These are phyloP conservation scores for Lyophyllum shimeji DNA, from an alignment of 768 basidiomycete species.

Conservation along the genomic window DNA sequence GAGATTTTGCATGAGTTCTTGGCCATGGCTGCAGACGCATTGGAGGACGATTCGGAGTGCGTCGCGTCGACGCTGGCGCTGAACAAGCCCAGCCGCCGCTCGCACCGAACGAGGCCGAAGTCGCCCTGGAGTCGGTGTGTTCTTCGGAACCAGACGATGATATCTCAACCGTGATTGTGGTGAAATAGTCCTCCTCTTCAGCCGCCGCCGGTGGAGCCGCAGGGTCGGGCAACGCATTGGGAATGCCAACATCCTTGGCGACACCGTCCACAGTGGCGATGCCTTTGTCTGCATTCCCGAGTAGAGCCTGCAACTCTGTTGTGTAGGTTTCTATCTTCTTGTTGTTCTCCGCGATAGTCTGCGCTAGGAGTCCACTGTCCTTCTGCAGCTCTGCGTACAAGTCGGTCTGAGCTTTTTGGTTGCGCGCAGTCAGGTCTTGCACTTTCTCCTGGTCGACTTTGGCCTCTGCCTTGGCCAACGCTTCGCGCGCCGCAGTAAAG, in stretches of 20 bases:
- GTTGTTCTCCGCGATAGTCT: neutral
- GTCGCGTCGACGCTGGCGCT: neutral
- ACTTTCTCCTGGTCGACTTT: neutral
- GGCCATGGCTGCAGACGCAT: neutral
- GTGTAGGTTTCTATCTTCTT: too few relatives aligned
- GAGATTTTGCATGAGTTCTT: constrained; percentile 7
- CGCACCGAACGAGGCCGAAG: neutral
- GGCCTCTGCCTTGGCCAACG: neutral
- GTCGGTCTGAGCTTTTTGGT: neutral
- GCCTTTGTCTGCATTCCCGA: too few relatives aligned
- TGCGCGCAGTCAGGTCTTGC: neutral
- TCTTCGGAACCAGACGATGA: neutral
- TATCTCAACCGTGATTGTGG: constrained; percentile 3
- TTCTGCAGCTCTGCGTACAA: neutral
- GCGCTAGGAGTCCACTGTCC: neutral
- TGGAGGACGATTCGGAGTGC: neutral
- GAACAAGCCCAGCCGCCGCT: neutral
- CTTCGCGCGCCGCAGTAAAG: neutral
- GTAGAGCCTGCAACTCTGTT: too few relatives aligned
- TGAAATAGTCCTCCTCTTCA: constrained; percentile 1
- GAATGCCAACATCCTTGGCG: neutral
- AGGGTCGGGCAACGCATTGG: too few relatives aligned
- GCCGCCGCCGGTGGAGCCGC: neutral
- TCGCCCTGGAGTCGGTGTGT: neutral
- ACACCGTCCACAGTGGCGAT: neutral